Conservation (phyloP, 2,329 filamentous ascomycete genomes). For the Stachybotrys echinatus region DNA sequence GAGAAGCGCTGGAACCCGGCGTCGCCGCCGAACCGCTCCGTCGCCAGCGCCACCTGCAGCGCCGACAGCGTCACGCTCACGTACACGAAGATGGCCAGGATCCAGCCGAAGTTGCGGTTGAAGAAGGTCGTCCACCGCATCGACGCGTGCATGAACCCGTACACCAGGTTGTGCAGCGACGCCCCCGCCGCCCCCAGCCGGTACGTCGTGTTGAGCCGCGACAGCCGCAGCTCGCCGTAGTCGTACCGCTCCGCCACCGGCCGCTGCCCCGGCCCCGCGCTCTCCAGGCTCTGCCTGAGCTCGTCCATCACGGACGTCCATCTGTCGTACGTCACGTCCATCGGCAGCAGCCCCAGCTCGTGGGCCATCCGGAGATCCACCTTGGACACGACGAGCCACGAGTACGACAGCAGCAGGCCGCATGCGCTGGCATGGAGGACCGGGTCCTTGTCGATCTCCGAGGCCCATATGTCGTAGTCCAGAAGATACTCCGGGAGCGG, state of each 20-base stretch:
- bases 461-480: slow-evolving; percentile 3
- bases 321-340: not conserved
- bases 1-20: slow-evolving; percentile 1
- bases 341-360: slow-evolving; percentile 1
- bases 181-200: not conserved
- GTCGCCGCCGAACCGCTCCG: slow-evolving; percentile 1
- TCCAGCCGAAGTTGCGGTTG: slow-evolving; percentile 5
- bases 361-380: slow-evolving; percentile 4
- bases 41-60: slow-evolving; percentile 5
- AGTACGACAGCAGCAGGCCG: slow-evolving; percentile 4
- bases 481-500: slow-evolving; percentile 6
- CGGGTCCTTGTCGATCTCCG: not conserved
- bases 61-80: slow-evolving; percentile 4
- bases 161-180: not conserved
- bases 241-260: slow-evolving; percentile 1
- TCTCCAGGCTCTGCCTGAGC: not conserved
- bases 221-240: slow-evolving; percentile 9
- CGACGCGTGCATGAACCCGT: slow-evolving; percentile 4
- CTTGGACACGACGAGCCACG: slow-evolving; percentile 4
- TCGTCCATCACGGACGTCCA: slow-evolving; percentile 5
- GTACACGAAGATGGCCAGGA: slow-evolving; percentile 5
- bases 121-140: slow-evolving; percentile 4
- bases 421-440: slow-evolving; percentile 1
- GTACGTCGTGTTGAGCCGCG: slow-evolving; percentile 3
- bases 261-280: not conserved